Base-by-base conservation (phyloP, 75 land plant genomes). In the Sequoiadendron giganteum region DNA sequence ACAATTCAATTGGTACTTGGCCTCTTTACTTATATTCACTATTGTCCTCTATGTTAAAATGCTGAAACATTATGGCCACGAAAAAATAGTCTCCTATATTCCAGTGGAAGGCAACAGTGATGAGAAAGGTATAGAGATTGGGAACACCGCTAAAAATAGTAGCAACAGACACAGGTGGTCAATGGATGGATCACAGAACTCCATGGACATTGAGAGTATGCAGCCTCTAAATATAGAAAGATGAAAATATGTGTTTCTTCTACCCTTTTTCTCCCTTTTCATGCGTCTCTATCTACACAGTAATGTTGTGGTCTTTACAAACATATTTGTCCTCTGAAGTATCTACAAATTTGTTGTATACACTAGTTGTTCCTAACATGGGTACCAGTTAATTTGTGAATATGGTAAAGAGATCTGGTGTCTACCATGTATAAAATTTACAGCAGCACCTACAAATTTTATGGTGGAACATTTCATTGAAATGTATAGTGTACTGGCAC, bases 1-100 rank as follows among this genome's bases (percentile, higher is more conserved):
- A 19, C 87, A 90, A 85, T 96, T 96, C 90, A 92, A 91, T 49
- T 96, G 96, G 96, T 91, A 65, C 48, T 13, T 94, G 42, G 86
- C 90, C 13, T 90, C 87, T 1, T 18, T 91, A 25, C 65, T 91
- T 34, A 80, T 93, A 6, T 88, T 89, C 56, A 54, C 88, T 5
- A 15, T 93, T 39, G 1, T 32, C 7, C 54, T 91, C 40, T 94
- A 91, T 45, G 16, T 92, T 36, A 77, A 18, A 77, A 77, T 39
- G 18, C 14, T 39, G 9, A 1, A 8, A 6, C n/a, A 10, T 16
- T 56, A 18, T n/a, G 75, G 75, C 10, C 10, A 1, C 11, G 32
- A 70, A 30, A 70, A 30, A 70, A 8, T 30, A 30, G 32, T 70
- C 0, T 70, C 75, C 2, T 70, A 70, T n/a, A 30, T 8, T 4